Conservation (phyloP, 176 grass and related monocot genomes). For the Avena insularis region DNA sequence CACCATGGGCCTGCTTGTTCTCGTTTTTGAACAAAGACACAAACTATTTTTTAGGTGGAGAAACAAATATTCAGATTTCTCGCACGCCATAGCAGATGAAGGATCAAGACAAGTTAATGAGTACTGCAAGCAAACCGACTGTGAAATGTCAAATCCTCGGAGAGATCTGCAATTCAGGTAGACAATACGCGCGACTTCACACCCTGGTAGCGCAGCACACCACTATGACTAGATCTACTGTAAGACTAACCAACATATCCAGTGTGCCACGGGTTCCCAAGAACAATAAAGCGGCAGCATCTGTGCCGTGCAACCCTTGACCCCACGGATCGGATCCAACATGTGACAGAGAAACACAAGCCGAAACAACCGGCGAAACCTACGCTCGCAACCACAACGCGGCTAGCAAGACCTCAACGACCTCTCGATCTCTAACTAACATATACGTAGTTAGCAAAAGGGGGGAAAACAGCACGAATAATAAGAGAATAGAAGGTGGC, state of each 20-base stretch:
- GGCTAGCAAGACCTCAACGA: no score
- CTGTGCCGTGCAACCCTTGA: not conserved
- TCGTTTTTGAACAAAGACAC: not conserved
- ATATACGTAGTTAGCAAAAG: not conserved
- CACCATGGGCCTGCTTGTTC: not conserved
- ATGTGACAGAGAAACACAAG: not conserved
- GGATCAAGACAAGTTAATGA: not conserved
- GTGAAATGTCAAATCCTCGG: not conserved
- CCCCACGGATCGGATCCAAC: slow-evolving; percentile 41
- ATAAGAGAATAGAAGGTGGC: not conserved
- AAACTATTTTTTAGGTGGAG: not conserved
- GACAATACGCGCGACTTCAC: not conserved
- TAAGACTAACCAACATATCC: not conserved
- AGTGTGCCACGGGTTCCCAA: slow-evolving; percentile 17
- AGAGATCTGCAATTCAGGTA: slow-evolving; percentile 21
- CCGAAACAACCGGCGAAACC: not conserved
- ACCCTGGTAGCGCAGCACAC: not conserved
- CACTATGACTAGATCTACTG: slow-evolving; percentile 36
- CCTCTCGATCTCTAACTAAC: slow-evolving; percentile 5
- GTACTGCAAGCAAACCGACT: not conserved
- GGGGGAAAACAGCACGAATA: no score
- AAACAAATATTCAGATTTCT: not conserved
- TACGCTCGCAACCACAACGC: not conserved
- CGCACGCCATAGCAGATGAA: not conserved
- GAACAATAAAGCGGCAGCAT: slow-evolving; percentile 14